phyloP scores from a whole-genome alignment of 805 yeast species.

The Priceomyces medius region DNA sequence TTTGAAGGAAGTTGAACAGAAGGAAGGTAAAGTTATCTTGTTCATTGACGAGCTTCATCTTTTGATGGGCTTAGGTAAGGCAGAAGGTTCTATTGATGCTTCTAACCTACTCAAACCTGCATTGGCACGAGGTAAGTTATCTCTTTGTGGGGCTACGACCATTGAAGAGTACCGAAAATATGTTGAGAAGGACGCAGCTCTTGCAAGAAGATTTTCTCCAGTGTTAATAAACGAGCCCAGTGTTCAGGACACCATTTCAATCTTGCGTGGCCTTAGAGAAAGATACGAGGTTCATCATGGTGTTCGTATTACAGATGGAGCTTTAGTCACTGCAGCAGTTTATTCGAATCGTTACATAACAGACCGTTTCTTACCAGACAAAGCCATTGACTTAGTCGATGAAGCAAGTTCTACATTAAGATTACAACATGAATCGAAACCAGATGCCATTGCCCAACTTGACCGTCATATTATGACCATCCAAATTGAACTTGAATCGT shows the following conservation, averaged over 20 bases:
- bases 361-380: slow-evolving; percentile 90
- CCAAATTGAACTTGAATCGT: slow-evolving; percentile 90
- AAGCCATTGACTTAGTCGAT: slow-evolving; percentile 94
- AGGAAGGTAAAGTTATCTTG: slow-evolving; percentile 70
- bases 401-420: slow-evolving; percentile 96
- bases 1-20: slow-evolving; percentile 78
- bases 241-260: slow-evolving; percentile 87
- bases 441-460: slow-evolving; percentile 86
- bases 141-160: slow-evolving; percentile 96
- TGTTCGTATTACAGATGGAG: slow-evolving; percentile 88
- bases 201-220: slow-evolving; percentile 91
- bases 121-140: slow-evolving; percentile 85
- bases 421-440: slow-evolving; percentile 94
- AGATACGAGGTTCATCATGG: slow-evolving; percentile 97
- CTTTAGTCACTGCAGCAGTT: slow-evolving; percentile 90
- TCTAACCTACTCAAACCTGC: slow-evolving; percentile 91
- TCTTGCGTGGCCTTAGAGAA: slow-evolving; percentile 89
- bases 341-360: slow-evolving; percentile 87
- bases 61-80: slow-evolving; percentile 85
- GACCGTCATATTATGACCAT: slow-evolving; percentile 91
- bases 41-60: slow-evolving; percentile 92
- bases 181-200: slow-evolving; percentile 94
- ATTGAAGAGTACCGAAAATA: slow-evolving; percentile 88
- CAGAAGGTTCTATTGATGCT: slow-evolving; percentile 95
- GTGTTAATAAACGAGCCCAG: slow-evolving; percentile 84